Conservation (phyloP, 2,329 filamentous ascomycete species). For the Curvularia verruculosa region DNA sequence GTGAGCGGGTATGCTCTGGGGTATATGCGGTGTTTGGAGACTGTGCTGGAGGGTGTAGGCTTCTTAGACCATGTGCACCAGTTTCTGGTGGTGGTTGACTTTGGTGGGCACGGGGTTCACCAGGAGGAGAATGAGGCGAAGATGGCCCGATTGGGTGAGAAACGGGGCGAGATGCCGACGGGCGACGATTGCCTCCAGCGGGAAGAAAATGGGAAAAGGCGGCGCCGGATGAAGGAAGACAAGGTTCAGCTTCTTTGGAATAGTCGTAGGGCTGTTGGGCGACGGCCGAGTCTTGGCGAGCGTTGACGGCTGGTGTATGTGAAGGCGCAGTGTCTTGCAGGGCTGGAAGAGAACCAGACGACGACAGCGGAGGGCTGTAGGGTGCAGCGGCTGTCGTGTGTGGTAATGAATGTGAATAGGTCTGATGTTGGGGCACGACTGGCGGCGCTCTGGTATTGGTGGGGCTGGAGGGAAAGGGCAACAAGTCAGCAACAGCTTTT, state of each 20-base stretch:
- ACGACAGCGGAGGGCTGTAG: constrained; percentile 14
- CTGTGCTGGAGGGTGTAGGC: constrained; percentile 15
- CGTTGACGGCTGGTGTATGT: constrained; percentile 12
- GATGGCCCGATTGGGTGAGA: constrained; percentile 14
- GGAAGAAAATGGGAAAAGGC: constrained; percentile 19
- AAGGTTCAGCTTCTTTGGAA: constrained; percentile 22
- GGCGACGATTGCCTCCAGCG: constrained; percentile 12
- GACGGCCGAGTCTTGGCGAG: constrained; percentile 30
- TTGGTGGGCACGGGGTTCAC: constrained; percentile 11
- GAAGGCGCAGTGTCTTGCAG: constrained; percentile 13
- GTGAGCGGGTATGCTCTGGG: constrained; percentile 16
- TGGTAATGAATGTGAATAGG: constrained; percentile 9
- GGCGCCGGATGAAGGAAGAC: constrained; percentile 16
- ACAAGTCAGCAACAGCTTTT: constrained; percentile 19
- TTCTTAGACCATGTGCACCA: constrained; percentile 6
- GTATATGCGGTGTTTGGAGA: constrained; percentile 3
- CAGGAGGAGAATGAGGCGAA: constrained; percentile 14
- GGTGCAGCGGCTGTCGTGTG: constrained; percentile 12
- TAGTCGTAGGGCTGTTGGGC: constrained; percentile 25
- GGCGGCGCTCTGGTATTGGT: constrained; percentile 17
- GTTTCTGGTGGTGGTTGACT: constrained; percentile 5
- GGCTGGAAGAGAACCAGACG: constrained; percentile 7
- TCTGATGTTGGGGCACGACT: constrained; percentile 12
- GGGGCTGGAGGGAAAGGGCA: constrained; percentile 18
- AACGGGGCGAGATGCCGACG: constrained; percentile 17